Percentiles rank a stretch among this genome's conserved stretches.
Conservation (phyloP, 768 basidiomycete genomes). For the Gymnopilus dilepis region DNA sequence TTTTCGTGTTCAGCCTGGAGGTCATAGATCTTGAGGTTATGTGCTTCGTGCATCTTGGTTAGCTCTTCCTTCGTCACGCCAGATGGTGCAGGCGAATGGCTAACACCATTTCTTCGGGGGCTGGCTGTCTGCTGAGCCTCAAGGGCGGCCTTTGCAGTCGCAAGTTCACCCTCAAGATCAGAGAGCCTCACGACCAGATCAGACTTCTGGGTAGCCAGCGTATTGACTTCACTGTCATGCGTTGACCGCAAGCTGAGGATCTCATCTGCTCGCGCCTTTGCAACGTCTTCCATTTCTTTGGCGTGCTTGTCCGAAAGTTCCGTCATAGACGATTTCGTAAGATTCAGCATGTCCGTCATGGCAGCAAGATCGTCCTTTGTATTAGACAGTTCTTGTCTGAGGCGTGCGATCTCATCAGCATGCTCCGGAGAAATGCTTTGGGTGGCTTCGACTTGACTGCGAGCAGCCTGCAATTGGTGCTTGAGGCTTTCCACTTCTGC, state of each 20-base stretch:
- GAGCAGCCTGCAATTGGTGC: constrained; percentile 69
- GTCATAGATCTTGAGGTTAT: constrained; percentile 81
- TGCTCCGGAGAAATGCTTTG: constrained; percentile 51
- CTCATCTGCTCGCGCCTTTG: constrained; percentile 72
- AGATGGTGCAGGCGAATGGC: constrained; percentile 42
- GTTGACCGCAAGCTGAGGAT: constrained; percentile 60
- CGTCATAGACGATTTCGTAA: constrained; percentile 72
- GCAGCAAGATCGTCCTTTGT: constrained; percentile 74
- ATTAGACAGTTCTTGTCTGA: constrained; percentile 62
- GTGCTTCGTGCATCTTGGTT: constrained; percentile 80
- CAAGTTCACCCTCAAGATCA: constrained; percentile 80
- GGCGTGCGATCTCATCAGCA: constrained; percentile 56
- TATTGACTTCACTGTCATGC: constrained; percentile 65
- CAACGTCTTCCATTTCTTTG: constrained; percentile 78
- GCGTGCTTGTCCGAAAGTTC: constrained; percentile 74
- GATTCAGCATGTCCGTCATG: constrained; percentile 65
- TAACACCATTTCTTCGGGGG: constrained; percentile 50
- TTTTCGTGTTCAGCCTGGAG: constrained; percentile 71
- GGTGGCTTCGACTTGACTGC: constrained; percentile 46
- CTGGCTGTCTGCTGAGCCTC: constrained; percentile 54
- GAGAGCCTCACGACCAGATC: constrained; percentile 66
- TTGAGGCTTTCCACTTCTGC: constrained; percentile 62
- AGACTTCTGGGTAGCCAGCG: constrained; percentile 63
- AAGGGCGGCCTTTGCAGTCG: constrained; percentile 62
- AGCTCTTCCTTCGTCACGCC: constrained; percentile 79